phyloP scores from a whole-genome alignment of 495 filamentous ascomycete species.

The Daldinia caldariorum region DNA sequence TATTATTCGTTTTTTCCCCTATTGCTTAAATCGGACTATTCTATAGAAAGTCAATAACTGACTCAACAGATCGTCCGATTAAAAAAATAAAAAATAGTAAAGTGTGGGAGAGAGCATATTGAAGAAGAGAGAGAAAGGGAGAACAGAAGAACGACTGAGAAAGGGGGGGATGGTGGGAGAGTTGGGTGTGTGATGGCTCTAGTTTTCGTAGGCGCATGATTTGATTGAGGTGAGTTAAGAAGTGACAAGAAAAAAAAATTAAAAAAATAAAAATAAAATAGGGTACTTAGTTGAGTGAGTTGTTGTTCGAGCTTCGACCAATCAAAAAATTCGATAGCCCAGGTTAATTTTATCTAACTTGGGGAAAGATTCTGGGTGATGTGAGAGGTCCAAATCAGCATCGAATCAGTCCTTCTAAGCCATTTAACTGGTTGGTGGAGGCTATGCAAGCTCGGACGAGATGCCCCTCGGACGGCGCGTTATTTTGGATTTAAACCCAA shows the following conservation, averaged over 20 bases:
- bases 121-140: conserved; percentile 53
- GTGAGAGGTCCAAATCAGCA: conserved; percentile 40
- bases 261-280: conserved; percentile 43
- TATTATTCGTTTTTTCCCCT: conserved; percentile 20
- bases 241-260: conserved; percentile 30
- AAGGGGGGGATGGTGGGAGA: conserved; percentile 35
- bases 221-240: conserved; percentile 42
- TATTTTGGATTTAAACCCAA: conserved; percentile 23
- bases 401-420: conserved; percentile 30
- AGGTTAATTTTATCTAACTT: conserved; percentile 31
- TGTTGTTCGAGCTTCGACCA: conserved; percentile 51
- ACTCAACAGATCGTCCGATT: conserved; percentile 44
- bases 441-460: conserved; percentile 7
- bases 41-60: conserved; percentile 38
- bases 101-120: conserved; percentile 31
- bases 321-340: conserved; percentile 55
- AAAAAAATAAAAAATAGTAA: conserved; percentile 24
- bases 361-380: conserved; percentile 38
- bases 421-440: conserved; percentile 31
- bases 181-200: conserved; percentile 48
- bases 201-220: conserved; percentile 53
- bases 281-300: conserved; percentile 50
- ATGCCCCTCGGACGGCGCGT: conserved; percentile 17
- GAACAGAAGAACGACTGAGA: conserved; percentile 48
- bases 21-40: conserved; percentile 36